These are phyloP conservation scores for Yamadazyma dendronema DNA, from an alignment of 1,139 yeast genomes.

Conservation along the genomic window DNA sequence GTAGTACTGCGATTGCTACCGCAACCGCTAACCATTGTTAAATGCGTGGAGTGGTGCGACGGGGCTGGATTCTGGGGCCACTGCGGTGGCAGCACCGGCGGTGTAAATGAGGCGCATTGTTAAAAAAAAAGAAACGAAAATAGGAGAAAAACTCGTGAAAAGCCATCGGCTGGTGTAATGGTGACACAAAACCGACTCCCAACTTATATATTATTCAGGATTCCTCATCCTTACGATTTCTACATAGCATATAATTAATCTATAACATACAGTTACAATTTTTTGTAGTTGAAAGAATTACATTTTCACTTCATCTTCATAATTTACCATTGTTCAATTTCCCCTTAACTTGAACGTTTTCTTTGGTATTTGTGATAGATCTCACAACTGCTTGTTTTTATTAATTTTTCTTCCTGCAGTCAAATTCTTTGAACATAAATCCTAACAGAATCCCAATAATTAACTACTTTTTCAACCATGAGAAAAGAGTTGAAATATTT, in stretches of 20 bases:
- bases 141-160: neutral
- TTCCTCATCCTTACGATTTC: neutral
- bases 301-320: too few relatives aligned
- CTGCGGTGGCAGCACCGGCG: neutral
- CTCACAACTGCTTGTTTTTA: too few relatives aligned
- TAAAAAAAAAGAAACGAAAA: neutral
- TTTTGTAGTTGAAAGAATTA: neutral
- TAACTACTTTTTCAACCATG: conserved; percentile 31
- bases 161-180: neutral
- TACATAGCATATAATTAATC: neutral
- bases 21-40: neutral
- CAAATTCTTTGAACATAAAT: too few relatives aligned
- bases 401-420: too few relatives aligned
- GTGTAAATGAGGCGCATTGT: conserved; percentile 1
- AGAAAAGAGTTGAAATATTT: conserved; percentile 62
- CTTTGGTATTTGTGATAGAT: too few relatives aligned
- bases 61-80: neutral
- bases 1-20: neutral
- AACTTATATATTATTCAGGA: neutral
- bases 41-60: too few relatives aligned
- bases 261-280: too few relatives aligned
- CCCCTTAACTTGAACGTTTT: too few relatives aligned
- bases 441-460: too few relatives aligned
- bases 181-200: neutral
- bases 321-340: neutral